Base-by-base conservation (phyloP, 352 stramenopile species). In the Phytophthora pinifolia region DNA sequence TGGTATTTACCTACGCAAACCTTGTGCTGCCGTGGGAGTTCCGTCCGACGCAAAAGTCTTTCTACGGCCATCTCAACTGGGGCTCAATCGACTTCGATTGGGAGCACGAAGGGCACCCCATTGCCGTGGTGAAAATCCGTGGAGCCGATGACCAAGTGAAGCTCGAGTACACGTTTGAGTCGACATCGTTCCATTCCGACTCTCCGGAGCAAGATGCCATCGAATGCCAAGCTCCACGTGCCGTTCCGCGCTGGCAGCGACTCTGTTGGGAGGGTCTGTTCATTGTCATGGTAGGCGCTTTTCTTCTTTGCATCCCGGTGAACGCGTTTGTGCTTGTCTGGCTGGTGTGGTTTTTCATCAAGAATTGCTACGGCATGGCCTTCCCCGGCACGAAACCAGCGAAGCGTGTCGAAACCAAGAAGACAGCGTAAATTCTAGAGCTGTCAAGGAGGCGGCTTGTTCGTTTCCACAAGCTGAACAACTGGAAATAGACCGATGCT, bases 61-160 rank as follows among this genome's bases (percentile, higher is more conserved):
- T 87, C 59, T 96, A 93, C 46, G 83, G 91, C 20, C 86, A 87
- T 37, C 62, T 96, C 20, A 98, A 98, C 67, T 96, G 94, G 82
- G 93, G 83, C n/a, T 88, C 94, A 42, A 83, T 98, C 36, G 83
- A 97, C 27, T 86, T 98, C 50, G 89, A 98, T 72, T 98, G 88
- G 86, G 52, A 82, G 2, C 50, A 39, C 45, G 52, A 72, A 54
- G 58, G 72, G 1, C 53, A 83, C 42, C 77, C 82, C 3, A 50
- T 90, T 3, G 83, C 83, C 2, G 73, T 73, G 9, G 80, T 92
- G 20, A 65, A 72, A 43, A 71, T 81, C 3, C 76, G 74, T 36
- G 79, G 79, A 35, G 64, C 66, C 9, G 83, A 92, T 55, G 66
- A 88, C 46, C 15, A 73, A 25, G 74, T 90, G 45, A 92, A 92